These are phyloP conservation scores for Diatrype stigma DNA, from an alignment of 2,329 filamentous ascomycete genomes.

Conservation along the genomic window DNA sequence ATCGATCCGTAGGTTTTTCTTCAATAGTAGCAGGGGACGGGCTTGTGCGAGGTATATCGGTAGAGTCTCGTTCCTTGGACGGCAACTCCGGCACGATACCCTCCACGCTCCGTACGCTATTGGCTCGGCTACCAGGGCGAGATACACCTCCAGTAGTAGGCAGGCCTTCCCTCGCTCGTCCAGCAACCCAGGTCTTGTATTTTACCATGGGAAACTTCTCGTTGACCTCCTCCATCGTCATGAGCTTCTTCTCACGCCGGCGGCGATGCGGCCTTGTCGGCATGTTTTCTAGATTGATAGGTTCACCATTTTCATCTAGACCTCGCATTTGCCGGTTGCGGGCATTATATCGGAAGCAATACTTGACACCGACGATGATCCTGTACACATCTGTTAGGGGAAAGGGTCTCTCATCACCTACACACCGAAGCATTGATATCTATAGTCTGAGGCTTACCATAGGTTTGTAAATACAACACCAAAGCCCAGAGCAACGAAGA, in stretches of 20 bases:
- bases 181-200: constrained; percentile 92
- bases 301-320: constrained; percentile 76
- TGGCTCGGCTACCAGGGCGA: constrained; percentile 66
- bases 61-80: constrained; percentile 42
- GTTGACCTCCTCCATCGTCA: constrained; percentile 99
- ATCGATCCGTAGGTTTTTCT: constrained; percentile 21
- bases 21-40: constrained; percentile 17
- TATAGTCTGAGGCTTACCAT: constrained; percentile 62
- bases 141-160: constrained; percentile 81
- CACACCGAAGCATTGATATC: not conserved
- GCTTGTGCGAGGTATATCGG: constrained; percentile 34
- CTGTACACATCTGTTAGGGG: constrained; percentile 44
- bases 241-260: constrained; percentile 93
- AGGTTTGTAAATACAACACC: constrained; percentile 98
- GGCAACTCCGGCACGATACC: constrained; percentile 45
- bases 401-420: not conserved
- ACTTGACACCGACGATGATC: constrained; percentile 99
- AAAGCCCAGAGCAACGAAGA: constrained; percentile 94
- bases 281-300: constrained; percentile 82
- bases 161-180: constrained; percentile 76
- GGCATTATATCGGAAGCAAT: constrained; percentile 97
- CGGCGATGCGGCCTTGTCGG: constrained; percentile 74
- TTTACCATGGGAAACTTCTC: constrained; percentile 93
- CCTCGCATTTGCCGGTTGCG: constrained; percentile 73
- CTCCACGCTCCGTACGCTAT: constrained; percentile 66